A percentile compares a stretch with the other conserved stretches of the same genome.
phyloP scores from a whole-genome alignment of 2,329 filamentous ascomycete genomes.

The Monilinia fructigena region DNA sequence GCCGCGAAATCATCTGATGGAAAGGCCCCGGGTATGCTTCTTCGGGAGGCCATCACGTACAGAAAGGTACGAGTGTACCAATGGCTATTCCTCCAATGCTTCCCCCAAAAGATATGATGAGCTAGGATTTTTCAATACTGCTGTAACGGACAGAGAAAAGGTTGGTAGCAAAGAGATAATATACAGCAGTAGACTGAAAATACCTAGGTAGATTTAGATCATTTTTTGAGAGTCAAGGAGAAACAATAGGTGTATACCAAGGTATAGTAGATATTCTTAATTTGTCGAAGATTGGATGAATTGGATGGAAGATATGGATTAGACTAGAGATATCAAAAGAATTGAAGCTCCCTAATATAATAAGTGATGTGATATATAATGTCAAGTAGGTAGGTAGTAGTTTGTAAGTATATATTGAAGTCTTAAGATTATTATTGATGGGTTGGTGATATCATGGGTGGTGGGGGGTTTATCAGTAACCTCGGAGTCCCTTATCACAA shows the following conservation, averaged over 20 bases:
- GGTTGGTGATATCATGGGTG: too few relatives aligned
- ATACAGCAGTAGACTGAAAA: background rate
- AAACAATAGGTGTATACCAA: too few relatives aligned
- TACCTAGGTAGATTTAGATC: background rate
- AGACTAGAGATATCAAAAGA: too few relatives aligned
- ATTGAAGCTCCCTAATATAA: too few relatives aligned
- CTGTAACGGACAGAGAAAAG: background rate
- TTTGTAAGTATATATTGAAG: too few relatives aligned
- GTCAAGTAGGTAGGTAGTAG: too few relatives aligned
- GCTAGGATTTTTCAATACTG: background rate
- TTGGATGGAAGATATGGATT: too few relatives aligned
- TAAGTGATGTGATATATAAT: too few relatives aligned
- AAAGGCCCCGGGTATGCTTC: background rate
- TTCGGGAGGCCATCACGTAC: background rate
- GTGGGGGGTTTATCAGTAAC: too few relatives aligned
- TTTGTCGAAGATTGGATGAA: too few relatives aligned
- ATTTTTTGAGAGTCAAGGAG: background rate
- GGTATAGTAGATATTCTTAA: background rate
- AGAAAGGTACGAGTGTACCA: background rate
- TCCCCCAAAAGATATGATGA: background rate
- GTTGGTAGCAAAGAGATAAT: background rate
- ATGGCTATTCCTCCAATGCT: background rate
- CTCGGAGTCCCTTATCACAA: too few relatives aligned
- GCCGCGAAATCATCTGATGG: background rate
- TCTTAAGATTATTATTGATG: too few relatives aligned